Evolutionary conservation across 2,329 filamentous ascomycete species (phyloP).

Genomic region (Cladosporium sp.): DNA sequence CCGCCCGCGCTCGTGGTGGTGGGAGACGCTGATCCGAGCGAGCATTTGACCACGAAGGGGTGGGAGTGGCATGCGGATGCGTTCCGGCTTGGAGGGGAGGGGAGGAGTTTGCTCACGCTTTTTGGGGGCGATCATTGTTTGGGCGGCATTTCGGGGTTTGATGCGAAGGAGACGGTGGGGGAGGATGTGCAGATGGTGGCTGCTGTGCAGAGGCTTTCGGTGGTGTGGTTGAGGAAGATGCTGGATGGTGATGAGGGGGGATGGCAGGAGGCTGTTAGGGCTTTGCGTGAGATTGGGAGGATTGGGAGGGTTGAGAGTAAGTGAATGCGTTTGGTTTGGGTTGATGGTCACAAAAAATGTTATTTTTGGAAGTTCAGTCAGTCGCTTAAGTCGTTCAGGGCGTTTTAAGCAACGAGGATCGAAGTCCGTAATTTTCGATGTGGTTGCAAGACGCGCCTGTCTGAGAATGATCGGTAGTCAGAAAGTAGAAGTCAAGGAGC

Average conservation of each 20-base stretch:
- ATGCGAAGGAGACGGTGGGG: background rate
- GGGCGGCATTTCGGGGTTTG: constrained; percentile 21
- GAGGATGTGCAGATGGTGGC: background rate
- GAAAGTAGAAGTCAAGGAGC: too few relatives aligned
- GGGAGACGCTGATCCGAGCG: constrained; percentile 1
- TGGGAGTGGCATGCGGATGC: constrained; percentile 11
- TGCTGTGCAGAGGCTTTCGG: background rate
- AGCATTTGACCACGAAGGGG: constrained; percentile 1
- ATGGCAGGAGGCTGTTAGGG: background rate
- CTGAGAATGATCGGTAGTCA: too few relatives aligned
- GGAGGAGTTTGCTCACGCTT: constrained; percentile 9
- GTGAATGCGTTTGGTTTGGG: too few relatives aligned
- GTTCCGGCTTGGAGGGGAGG: background rate
- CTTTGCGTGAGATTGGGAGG: background rate
- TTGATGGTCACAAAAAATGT: too few relatives aligned
- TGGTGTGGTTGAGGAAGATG: background rate
- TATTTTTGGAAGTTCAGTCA: too few relatives aligned
- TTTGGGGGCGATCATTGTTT: constrained; percentile 22
- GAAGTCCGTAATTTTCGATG: too few relatives aligned
- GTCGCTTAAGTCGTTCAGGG: too few relatives aligned
- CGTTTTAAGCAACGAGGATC: too few relatives aligned
- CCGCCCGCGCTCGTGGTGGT: constrained; percentile 1
- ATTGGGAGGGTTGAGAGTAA: background rate
- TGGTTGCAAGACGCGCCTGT: too few relatives aligned
- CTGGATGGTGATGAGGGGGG: background rate